A percentile compares a stretch with the other conserved stretches of the same genome.
Evolutionary conservation across 805 yeast genomes (phyloP).

Genomic region (Metschnikowia arizonensis): DNA sequence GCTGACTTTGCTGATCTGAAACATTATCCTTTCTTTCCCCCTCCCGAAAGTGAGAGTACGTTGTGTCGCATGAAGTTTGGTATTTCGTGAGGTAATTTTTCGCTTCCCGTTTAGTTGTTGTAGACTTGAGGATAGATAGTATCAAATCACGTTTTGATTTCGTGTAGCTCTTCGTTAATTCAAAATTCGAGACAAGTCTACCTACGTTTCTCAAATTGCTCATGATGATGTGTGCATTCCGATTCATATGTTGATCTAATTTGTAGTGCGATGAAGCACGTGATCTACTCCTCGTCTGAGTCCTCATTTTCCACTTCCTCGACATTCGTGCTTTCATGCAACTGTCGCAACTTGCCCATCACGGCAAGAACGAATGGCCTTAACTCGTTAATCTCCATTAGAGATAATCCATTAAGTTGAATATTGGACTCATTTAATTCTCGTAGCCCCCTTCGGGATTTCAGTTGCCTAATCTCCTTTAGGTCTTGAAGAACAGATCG

Average conservation of each 20-base stretch:
- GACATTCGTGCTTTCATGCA: slow-evolving; percentile 38
- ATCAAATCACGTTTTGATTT: slow-evolving; percentile 63
- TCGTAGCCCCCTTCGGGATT: slow-evolving; percentile 73
- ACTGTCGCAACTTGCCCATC: slow-evolving; percentile 69
- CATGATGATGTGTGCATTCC: slow-evolving; percentile 16
- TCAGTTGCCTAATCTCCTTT: slow-evolving; percentile 75
- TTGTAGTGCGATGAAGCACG: slow-evolving; percentile 10
- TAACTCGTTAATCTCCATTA: slow-evolving; percentile 83
- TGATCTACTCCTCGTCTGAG: slow-evolving; percentile 13
- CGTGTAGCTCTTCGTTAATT: slow-evolving; percentile 30
- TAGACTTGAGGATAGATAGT: slow-evolving; percentile 78
- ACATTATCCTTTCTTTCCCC: slow-evolving; percentile 17
- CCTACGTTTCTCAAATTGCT: slow-evolving; percentile 26
- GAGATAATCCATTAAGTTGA: slow-evolving; percentile 74
- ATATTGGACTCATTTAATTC: slow-evolving; percentile 79
- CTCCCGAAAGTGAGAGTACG: slow-evolving; percentile 10
- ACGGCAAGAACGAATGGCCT: slow-evolving; percentile 76
- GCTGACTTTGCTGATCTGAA: slow-evolving; percentile 24
- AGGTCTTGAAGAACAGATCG: slow-evolving; percentile 75
- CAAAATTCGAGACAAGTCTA: slow-evolving; percentile 35
- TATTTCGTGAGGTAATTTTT: slow-evolving; percentile 73
- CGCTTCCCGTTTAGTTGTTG: slow-evolving; percentile 94
- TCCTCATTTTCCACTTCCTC: slow-evolving; percentile 13
- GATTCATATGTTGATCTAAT: neutral
- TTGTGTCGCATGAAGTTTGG: slow-evolving; percentile 40